Conservation (phyloP, 208 protist species). For the Vickermania ingenoplastis region DNA sequence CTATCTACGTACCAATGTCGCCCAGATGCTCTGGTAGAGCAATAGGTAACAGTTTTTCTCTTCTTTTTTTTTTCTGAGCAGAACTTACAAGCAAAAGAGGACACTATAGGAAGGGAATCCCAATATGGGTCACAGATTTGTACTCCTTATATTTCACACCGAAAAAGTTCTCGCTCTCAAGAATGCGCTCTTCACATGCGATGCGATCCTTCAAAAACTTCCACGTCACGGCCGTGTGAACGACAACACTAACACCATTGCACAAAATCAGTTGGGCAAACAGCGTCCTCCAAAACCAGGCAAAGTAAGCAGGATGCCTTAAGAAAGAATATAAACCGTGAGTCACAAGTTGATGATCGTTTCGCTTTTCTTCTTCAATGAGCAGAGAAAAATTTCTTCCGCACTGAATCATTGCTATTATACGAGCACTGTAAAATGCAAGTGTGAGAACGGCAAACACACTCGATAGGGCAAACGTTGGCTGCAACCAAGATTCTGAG, state of each 20-base stretch:
- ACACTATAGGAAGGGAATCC: constrained; percentile 84
- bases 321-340: constrained; percentile 85
- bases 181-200: constrained; percentile 73
- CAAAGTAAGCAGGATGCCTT: constrained; percentile 94
- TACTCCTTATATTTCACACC: constrained; percentile 84
- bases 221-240: constrained; percentile 78
- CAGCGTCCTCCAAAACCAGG: constrained; percentile 92
- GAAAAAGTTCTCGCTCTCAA: constrained; percentile 81
- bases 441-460: constrained; percentile 29
- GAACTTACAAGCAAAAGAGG: no score
- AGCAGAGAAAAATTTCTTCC: constrained; percentile 73
- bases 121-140: constrained; percentile 38
- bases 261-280: constrained; percentile 87
- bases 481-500: constrained; percentile 50
- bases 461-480: constrained; percentile 8
- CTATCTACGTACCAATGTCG: no score
- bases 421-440: constrained; percentile 58
- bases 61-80: no score
- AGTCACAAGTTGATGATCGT: constrained; percentile 82
- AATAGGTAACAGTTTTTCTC: no score
- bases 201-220: constrained; percentile 89
- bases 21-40: no score
- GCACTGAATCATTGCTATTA: constrained; percentile 77
- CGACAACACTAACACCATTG: constrained; percentile 85
- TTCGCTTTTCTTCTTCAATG: constrained; percentile 52